Conservation (phyloP, 176 grass and related monocot species). For the Poa annua region DNA sequence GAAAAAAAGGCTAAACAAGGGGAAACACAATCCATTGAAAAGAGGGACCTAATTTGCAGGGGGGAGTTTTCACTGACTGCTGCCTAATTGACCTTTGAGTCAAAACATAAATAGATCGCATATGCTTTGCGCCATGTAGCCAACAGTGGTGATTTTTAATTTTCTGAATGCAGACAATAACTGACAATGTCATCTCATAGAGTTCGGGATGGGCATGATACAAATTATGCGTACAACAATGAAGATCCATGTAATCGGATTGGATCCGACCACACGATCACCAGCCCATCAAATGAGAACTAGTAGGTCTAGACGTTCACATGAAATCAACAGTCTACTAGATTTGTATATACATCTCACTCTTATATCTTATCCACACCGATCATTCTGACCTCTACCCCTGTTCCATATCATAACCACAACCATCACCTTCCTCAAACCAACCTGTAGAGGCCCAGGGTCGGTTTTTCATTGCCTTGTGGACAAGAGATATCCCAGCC, state of each 20-base stretch:
- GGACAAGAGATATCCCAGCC: not conserved
- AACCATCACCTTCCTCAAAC: not conserved
- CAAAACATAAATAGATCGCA: not conserved
- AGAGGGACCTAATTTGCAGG: not conserved
- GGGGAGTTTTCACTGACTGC: not conserved
- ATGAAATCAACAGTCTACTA: not conserved
- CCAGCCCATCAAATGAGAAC: not conserved
- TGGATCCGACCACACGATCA: not conserved
- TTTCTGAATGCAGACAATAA: not conserved
- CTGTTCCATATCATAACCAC: not conserved
- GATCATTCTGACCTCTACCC: not conserved
- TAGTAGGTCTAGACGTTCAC: not conserved
- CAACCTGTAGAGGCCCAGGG: not conserved
- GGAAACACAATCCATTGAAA: not conserved
- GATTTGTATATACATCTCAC: not conserved
- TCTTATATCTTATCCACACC: not conserved
- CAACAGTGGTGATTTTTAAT: not conserved
- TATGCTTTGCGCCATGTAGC: not conserved
- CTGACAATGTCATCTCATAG: not conserved
- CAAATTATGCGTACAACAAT: not conserved
- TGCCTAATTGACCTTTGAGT: not conserved
- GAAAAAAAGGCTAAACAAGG: not conserved
- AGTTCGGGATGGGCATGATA: not conserved
- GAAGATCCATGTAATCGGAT: slow-evolving; percentile 7
- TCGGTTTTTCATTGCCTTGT: not conserved